Conservation (phyloP, 208 protist genomes). For the Acanthamoeba castellanii region DNA sequence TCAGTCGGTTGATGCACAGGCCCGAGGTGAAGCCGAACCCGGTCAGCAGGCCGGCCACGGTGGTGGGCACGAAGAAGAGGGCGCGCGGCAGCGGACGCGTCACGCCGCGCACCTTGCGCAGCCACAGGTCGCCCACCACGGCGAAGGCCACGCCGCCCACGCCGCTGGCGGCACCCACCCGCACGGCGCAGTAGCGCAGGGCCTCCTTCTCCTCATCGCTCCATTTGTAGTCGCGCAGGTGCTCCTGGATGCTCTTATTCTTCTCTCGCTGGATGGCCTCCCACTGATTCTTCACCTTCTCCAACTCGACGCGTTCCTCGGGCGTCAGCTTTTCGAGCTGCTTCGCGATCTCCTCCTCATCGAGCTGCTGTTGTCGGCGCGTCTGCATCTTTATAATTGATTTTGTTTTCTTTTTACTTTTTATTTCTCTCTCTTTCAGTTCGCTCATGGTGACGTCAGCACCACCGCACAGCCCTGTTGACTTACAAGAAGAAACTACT, state of each 20-base stretch:
- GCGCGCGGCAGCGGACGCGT: not conserved
- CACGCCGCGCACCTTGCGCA: not conserved
- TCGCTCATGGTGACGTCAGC: too few species aligned
- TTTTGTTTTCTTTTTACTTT: not conserved
- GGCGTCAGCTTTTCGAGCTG: not conserved
- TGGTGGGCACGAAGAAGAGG: slow-evolving; percentile 14
- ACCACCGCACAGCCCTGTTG: too few species aligned
- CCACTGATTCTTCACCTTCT: slow-evolving; percentile 1
- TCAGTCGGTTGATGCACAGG: not conserved
- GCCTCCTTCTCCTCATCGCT: not conserved
- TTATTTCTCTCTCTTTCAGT: not conserved
- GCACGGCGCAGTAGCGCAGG: not conserved
- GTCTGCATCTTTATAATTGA: not conserved
- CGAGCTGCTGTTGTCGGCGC: not conserved
- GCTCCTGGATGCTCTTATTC: not conserved
- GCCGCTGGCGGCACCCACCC: not conserved
- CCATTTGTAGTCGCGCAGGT: not conserved
- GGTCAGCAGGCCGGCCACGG: not conserved
- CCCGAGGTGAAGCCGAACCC: not conserved
- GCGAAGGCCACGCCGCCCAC: not conserved
- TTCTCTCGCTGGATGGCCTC: not conserved
- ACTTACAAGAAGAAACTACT: too few species aligned
- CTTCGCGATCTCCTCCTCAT: slow-evolving; percentile 6
- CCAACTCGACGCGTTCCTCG: not conserved
- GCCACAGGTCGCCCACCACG: not conserved